These are phyloP conservation scores for Alternaria sp. DNA, from an alignment of 2,329 filamentous ascomycete species.

Conservation along the genomic window DNA sequence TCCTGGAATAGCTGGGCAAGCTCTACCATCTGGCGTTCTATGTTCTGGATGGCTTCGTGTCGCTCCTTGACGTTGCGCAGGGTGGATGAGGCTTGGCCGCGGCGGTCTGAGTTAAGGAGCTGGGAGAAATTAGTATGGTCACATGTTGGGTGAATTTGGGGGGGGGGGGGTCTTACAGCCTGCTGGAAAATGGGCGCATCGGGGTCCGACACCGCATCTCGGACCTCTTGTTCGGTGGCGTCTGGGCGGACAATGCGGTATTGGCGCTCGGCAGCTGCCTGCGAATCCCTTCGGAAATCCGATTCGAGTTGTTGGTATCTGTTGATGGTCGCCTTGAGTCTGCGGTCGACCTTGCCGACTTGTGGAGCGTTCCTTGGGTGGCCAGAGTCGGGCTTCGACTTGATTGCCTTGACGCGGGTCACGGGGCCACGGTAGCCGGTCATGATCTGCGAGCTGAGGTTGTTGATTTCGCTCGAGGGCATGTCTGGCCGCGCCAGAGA, in stretches of 20 bases:
- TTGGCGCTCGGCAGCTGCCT: conserved; percentile 86
- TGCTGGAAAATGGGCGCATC: conserved; percentile 87
- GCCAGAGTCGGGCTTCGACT: conserved; percentile 78
- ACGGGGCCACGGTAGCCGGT: conserved; percentile 80
- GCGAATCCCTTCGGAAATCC: conserved; percentile 78
- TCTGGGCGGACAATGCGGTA: conserved; percentile 89
- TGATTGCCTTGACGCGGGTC: conserved; percentile 80
- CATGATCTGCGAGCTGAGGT: conserved; percentile 81
- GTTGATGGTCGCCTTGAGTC: conserved; percentile 81
- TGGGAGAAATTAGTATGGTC: conserved; percentile 39
- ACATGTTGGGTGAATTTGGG: not conserved
- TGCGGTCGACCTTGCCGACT: conserved; percentile 80
- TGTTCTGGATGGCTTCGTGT: conserved; percentile 88
- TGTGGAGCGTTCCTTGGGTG: conserved; percentile 78
- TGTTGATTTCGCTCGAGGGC: conserved; percentile 74
- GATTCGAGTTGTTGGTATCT: conserved; percentile 82
- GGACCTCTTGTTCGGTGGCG: conserved; percentile 78
- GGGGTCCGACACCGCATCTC: conserved; percentile 76
- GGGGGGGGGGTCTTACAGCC: conserved; percentile 59
- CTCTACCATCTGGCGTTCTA: conserved; percentile 88
- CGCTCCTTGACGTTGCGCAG: conserved; percentile 82
- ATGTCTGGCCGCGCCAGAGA: conserved; percentile 79
- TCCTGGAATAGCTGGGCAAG: conserved; percentile 88
- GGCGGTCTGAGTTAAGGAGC: conserved; percentile 81
- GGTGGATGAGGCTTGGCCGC: conserved; percentile 80